These are phyloP conservation scores for Cladophialophora exuberans DNA, from an alignment of 2,329 filamentous ascomycete species.

Conservation along the genomic window DNA sequence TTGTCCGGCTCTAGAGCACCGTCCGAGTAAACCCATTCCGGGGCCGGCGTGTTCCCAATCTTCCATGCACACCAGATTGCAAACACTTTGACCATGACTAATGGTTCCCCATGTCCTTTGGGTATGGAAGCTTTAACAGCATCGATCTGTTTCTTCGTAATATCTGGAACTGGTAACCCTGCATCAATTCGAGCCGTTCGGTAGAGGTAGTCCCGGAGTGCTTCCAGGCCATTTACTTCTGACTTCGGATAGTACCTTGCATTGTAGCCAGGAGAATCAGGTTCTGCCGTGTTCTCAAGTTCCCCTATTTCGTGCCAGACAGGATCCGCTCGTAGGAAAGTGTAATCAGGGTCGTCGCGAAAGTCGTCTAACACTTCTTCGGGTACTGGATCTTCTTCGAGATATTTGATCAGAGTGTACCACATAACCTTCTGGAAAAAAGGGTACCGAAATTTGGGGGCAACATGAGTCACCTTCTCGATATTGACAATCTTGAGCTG, in stretches of 20 bases:
- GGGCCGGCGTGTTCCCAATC: conserved; percentile 64
- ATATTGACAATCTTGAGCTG: conserved; percentile 68
- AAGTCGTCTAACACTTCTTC: conserved; percentile 58
- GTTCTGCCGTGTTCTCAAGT: conserved; percentile 53
- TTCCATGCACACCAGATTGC: conserved; percentile 71
- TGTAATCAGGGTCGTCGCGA: conserved; percentile 55
- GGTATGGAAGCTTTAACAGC: conserved; percentile 66
- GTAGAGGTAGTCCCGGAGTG: conserved; percentile 64
- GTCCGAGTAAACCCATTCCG: conserved; percentile 64
- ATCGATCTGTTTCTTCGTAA: conserved; percentile 61
- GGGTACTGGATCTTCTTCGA: conserved; percentile 67
- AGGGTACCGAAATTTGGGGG: conserved; percentile 67
- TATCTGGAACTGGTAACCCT: conserved; percentile 61
- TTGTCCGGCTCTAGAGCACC: conserved; percentile 45
- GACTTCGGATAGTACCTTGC: conserved; percentile 65
- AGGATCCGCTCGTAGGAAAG: conserved; percentile 58
- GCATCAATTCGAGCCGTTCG: conserved; percentile 65
- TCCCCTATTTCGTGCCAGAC: conserved; percentile 63
- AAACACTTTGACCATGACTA: conserved; percentile 63
- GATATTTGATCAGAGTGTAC: conserved; percentile 67
- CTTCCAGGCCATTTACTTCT: conserved; percentile 63
- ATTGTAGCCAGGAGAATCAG: conserved; percentile 59
- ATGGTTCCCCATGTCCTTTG: conserved; percentile 63
- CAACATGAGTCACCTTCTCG: conserved; percentile 69
- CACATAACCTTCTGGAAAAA: conserved; percentile 71